These are phyloP conservation scores for Neurospora africana DNA, from an alignment of 495 filamentous ascomycete species.

Conservation along the genomic window DNA sequence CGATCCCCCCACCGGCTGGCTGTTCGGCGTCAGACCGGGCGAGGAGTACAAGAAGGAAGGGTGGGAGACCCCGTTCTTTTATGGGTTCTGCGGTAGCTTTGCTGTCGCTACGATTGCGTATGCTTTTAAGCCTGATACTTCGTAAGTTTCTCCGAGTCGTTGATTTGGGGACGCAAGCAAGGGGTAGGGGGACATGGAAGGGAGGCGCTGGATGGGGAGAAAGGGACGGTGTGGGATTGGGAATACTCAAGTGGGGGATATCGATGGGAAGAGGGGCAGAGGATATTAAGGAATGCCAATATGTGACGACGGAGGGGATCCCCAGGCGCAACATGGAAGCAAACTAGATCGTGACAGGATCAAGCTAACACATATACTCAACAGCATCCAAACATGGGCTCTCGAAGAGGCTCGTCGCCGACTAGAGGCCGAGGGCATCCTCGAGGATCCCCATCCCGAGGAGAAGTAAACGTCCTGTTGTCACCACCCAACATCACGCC, in stretches of 20 bases:
- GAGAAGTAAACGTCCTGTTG: conserved; percentile 25
- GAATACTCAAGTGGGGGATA: no score
- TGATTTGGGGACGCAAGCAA: no score
- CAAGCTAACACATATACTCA: conserved; percentile 5
- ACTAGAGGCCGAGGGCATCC: conserved; percentile 88
- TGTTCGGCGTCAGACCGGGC: conserved; percentile 82
- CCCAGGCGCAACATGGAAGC: no score
- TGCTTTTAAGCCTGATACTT: conserved; percentile 96
- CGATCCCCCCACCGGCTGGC: conserved; percentile 84
- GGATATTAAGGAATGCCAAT: no score
- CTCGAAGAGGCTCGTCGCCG: conserved; percentile 89
- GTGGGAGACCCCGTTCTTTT: conserved; percentile 84
- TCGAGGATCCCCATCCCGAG: conserved; percentile 55
- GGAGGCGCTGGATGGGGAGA: background rate
- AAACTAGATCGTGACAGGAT: background rate
- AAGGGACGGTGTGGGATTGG: no score
- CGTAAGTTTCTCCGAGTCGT: conserved; percentile 49
- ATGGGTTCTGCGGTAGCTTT: conserved; percentile 81
- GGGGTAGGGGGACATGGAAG: no score
- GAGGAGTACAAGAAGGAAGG: conserved; percentile 93
- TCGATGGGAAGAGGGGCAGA: no score
- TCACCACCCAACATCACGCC: no score
- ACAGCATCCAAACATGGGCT: conserved; percentile 97
- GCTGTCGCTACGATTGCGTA: conserved; percentile 67
- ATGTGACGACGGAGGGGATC: no score